Evolutionary conservation across 2,329 filamentous ascomycete genomes (phyloP).

Genomic region (Aspergillus arachidicola): DNA sequence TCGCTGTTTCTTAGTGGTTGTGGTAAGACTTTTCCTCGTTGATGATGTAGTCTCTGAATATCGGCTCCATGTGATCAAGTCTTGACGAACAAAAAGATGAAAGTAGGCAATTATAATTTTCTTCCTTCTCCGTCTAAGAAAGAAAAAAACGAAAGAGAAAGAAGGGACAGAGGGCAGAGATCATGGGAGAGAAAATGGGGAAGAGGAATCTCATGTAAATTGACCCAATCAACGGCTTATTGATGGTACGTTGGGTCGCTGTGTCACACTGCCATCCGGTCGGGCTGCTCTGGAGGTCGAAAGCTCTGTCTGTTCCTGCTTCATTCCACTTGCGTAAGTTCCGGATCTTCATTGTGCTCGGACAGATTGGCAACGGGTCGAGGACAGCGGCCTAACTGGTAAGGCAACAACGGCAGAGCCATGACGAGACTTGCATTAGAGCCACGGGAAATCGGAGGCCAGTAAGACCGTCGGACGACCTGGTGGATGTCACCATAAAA

Average conservation of each 20-base stretch:
- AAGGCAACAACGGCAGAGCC: constrained; percentile 20
- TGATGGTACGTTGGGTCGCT: constrained; percentile 19
- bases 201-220: not conserved
- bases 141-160: not conserved
- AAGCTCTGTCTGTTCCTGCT: constrained; percentile 9
- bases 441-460: constrained; percentile 13
- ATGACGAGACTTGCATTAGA: constrained; percentile 21
- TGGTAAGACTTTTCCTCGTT: not conserved
- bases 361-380: constrained; percentile 8
- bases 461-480: constrained; percentile 5
- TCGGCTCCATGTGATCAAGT: not conserved
- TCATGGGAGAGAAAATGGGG: not conserved
- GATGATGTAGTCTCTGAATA: not conserved
- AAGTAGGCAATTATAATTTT: not conserved
- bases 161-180: not conserved
- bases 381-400: constrained; percentile 14
- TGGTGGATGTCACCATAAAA: constrained; percentile 18
- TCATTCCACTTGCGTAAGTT: constrained; percentile 14
- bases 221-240: constrained; percentile 2
- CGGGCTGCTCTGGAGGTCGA: constrained; percentile 16
- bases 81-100: not conserved
- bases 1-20: constrained; percentile 8
- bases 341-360: constrained; percentile 15
- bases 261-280: constrained; percentile 22
- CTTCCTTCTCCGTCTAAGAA: not conserved